Conservation (phyloP, 768 basidiomycete genomes). For the Rhizopogon rudus region DNA sequence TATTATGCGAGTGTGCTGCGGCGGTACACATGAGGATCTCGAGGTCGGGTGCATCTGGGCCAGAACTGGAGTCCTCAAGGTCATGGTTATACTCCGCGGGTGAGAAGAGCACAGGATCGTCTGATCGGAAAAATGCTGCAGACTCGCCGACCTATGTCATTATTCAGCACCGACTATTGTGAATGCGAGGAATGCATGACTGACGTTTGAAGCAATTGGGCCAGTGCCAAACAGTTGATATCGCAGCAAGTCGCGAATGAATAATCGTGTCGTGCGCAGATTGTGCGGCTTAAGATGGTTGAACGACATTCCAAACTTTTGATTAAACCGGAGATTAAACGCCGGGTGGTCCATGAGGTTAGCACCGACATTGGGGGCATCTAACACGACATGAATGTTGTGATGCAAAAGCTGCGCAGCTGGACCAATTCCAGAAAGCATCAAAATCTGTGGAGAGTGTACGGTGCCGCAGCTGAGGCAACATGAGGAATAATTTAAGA, state of each 20-base stretch:
- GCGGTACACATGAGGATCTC: slow-evolving; percentile 19
- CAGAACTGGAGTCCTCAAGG: slow-evolving; percentile 26
- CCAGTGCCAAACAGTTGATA: slow-evolving; percentile 46
- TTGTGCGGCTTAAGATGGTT: slow-evolving; percentile 31
- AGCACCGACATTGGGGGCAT: slow-evolving; percentile 71
- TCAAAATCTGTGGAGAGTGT: slow-evolving; percentile 62
- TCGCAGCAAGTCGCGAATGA: slow-evolving; percentile 30
- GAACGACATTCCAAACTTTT: slow-evolving; percentile 41
- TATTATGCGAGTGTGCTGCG: neutral
- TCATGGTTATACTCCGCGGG: slow-evolving; percentile 19
- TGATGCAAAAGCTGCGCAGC: slow-evolving; percentile 46
- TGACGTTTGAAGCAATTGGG: slow-evolving; percentile 49
- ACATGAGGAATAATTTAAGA: neutral
- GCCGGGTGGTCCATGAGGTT: slow-evolving; percentile 68
- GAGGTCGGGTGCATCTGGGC: slow-evolving; percentile 24
- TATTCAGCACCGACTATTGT: neutral
- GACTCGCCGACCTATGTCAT: slow-evolving; percentile 21
- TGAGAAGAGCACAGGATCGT: slow-evolving; percentile 27
- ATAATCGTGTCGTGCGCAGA: slow-evolving; percentile 13
- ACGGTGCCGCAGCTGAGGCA: slow-evolving; percentile 50
- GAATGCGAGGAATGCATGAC: neutral
- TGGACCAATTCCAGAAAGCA: slow-evolving; percentile 78
- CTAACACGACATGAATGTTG: slow-evolving; percentile 49
- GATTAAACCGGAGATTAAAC: slow-evolving; percentile 47
- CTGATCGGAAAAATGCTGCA: slow-evolving; percentile 27